Evolutionary conservation across 192 early-diverging fungal species (phyloP).

Genomic region (Coemansia sp.): DNA sequence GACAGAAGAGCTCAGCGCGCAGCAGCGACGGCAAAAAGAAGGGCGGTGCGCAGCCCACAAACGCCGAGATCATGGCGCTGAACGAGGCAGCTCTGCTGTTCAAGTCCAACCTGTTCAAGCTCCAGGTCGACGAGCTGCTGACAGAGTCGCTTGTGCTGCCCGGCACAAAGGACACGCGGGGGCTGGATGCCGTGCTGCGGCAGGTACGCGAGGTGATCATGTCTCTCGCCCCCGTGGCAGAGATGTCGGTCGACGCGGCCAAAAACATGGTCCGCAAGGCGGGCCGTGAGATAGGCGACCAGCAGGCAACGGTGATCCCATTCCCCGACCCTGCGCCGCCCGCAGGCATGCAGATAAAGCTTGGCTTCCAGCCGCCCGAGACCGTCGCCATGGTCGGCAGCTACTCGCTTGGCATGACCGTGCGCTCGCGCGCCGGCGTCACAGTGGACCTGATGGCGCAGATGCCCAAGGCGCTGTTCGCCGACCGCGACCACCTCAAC

Average conservation of each 20-base stretch:
- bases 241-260: slow-evolving; percentile 29
- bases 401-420: slow-evolving; percentile 75
- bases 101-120: slow-evolving; percentile 88
- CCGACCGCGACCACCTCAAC: slow-evolving; percentile 93
- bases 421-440: slow-evolving; percentile 55
- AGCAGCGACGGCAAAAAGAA: slow-evolving; percentile 1
- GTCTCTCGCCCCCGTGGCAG: slow-evolving; percentile 1
- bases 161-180: slow-evolving; percentile 21
- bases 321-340: slow-evolving; percentile 76
- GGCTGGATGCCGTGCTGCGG: slow-evolving; percentile 49
- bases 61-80: slow-evolving; percentile 79
- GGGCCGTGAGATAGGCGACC: slow-evolving; percentile 46
- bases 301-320: slow-evolving; percentile 44
- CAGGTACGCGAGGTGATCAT: slow-evolving; percentile 47
- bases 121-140: slow-evolving; percentile 63
- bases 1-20: slow-evolving; percentile 22
- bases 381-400: slow-evolving; percentile 83
- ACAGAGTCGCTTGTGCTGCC: slow-evolving; percentile 13
- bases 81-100: slow-evolving; percentile 79
- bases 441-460: slow-evolving; percentile 90
- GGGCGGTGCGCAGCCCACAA: slow-evolving; percentile 48
- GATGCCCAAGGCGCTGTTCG: slow-evolving; percentile 80
- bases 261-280: slow-evolving; percentile 50
- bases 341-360: slow-evolving; percentile 67
- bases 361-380: slow-evolving; percentile 71